Base-by-base conservation (phyloP, 2,329 filamentous ascomycete species). In the Scorias spongiosa region DNA sequence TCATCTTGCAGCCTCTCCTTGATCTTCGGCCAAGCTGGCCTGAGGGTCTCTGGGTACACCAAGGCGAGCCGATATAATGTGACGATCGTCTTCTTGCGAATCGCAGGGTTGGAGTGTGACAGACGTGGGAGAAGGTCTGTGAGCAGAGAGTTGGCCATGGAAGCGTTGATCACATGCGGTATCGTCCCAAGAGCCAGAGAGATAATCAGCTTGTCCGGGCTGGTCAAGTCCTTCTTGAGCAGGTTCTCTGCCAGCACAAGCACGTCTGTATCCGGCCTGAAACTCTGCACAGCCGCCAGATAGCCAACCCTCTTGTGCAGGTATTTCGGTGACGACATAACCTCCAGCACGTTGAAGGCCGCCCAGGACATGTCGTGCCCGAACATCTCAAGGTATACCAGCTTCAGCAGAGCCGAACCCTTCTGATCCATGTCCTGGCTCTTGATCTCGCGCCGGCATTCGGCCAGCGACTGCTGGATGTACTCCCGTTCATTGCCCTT, bases 281-380 rank as follows among this genome's bases (percentile, higher is more conserved):
- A 98, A 69, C 83, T 96, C 70, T 98, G 91, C 28, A 94, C 87
- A 8, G 91, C 91, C 11, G 84, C 89, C 15, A 98, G 72, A 62
- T 98, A 98, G 46, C 89, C 91, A 39, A 95, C 86, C 51, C 89
- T 76, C 66, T 98, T 98, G 65, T 95, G 89, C 53, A 87, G 75
- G 63, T 93, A 93, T 62, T 95, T 96, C 40, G 82, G 73, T 34
- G 86, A 93, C 32, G 88, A 93, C 91, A 98, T 98, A 66, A 98
- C 91, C 67, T 98, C 91, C 40, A 98, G 80, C 42, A 96, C 89
- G 62, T 98, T 85, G 66, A 98, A 98, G 10, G 88, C 88, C 3
- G 91, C 91, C 91, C 91, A 98, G 2, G 89, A 95, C 91, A 98
- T 98, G 65, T 96, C 91, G 62, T 96, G 84, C 11, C 91, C 91